Conservation (phyloP, 148 eudicot species). For the Camellia sinensis region DNA sequence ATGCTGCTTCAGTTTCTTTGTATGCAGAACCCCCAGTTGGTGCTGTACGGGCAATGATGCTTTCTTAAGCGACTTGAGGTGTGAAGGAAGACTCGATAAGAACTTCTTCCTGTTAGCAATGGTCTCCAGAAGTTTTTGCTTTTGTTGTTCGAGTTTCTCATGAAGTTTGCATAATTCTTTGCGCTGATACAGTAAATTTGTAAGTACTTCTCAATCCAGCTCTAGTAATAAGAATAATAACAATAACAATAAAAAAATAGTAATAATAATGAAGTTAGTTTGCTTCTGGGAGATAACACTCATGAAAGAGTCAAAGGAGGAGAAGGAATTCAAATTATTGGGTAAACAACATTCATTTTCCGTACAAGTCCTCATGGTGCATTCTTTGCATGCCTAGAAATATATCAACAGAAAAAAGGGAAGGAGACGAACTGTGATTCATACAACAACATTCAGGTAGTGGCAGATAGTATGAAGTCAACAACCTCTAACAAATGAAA, state of each 20-base stretch:
- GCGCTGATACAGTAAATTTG: conserved; percentile 51
- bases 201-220: background rate
- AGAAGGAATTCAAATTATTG: background rate
- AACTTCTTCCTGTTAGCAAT: conserved; percentile 86
- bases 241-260: background rate
- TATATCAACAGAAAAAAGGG: background rate
- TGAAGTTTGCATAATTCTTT: conserved; percentile 89
- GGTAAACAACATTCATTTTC: background rate
- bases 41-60: conserved; percentile 93
- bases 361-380: background rate
- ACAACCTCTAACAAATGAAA: background rate
- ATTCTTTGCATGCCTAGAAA: background rate
- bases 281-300: background rate
- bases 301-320: background rate
- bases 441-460: background rate
- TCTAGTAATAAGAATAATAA: background rate
- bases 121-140: conserved; percentile 71
- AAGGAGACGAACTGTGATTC: background rate
- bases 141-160: conserved; percentile 69
- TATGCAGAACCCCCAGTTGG: conserved; percentile 77
- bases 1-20: conserved; percentile 82
- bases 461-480: background rate
- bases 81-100: conserved; percentile 92
- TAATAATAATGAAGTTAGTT: background rate
- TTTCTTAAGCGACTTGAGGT: conserved; percentile 92